These are phyloP conservation scores for Leishmania guyanensis DNA, from an alignment of 208 protist species.

Conservation along the genomic window DNA sequence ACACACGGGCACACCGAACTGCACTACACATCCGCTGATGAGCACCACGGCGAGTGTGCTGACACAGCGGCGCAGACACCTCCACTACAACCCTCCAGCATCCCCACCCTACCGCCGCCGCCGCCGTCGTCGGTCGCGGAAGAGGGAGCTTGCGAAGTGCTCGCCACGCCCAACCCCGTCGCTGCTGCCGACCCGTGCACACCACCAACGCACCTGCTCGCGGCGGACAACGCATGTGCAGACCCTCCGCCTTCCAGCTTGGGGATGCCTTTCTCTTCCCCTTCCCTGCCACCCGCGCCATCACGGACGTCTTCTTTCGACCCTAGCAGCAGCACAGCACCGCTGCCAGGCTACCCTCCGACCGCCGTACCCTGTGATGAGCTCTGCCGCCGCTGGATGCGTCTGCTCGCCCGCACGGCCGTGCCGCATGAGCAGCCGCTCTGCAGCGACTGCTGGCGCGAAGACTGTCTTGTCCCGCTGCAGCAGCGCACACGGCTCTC, in stretches of 20 bases:
- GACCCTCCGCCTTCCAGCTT: background rate
- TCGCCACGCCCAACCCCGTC: background rate
- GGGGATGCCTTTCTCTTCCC: background rate
- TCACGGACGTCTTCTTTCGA: background rate
- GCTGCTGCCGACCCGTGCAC: background rate
- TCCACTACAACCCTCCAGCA: background rate
- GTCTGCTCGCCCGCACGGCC: constrained; percentile 13
- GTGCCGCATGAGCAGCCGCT: constrained; percentile 23
- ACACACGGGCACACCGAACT: background rate
- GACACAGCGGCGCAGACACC: background rate
- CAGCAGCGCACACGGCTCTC: constrained; percentile 15
- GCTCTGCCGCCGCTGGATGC: constrained; percentile 30
- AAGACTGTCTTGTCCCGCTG: constrained; percentile 11
- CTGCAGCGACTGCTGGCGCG: constrained; percentile 24
- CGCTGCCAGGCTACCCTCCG: background rate
- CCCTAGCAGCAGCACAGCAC: background rate
- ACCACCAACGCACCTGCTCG: background rate
- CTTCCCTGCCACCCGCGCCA: background rate
- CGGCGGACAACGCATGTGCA: background rate
- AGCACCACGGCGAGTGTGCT: background rate
- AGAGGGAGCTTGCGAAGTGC: background rate
- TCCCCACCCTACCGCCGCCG: background rate
- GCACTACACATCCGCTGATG: background rate
- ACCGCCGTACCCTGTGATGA: constrained; percentile 9
- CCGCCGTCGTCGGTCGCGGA: background rate